A percentile compares a stretch with the other conserved stretches of the same genome.
These are phyloP conservation scores for Phytophthora megakarya DNA, from an alignment of 352 stramenopile species.

Conservation along the genomic window DNA sequence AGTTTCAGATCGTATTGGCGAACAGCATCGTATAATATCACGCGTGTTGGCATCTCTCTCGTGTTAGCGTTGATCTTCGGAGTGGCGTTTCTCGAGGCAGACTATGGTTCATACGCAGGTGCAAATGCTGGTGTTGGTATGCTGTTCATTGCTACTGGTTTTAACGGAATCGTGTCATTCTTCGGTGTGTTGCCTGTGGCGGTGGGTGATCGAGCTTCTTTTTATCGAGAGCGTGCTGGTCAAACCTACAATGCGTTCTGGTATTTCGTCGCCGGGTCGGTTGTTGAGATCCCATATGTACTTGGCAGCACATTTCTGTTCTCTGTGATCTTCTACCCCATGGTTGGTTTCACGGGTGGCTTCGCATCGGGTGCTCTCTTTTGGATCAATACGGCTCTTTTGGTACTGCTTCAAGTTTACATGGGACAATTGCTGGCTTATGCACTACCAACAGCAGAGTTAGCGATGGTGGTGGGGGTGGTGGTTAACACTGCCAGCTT, in stretches of 20 bases:
- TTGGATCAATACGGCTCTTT: slow-evolving; percentile 50
- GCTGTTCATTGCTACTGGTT: slow-evolving; percentile 85
- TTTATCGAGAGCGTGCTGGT: slow-evolving; percentile 63
- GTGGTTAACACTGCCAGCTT: slow-evolving; percentile 74
- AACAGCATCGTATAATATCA: slow-evolving; percentile 81
- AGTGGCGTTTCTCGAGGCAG: slow-evolving; percentile 61
- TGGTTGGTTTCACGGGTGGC: slow-evolving; percentile 55
- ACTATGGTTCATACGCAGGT: slow-evolving; percentile 54
- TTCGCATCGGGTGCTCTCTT: slow-evolving; percentile 38
- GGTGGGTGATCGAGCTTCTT: slow-evolving; percentile 81
- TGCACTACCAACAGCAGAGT: slow-evolving; percentile 43
- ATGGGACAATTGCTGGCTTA: slow-evolving; percentile 52
- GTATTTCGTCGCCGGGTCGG: slow-evolving; percentile 70
- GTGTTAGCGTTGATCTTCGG: slow-evolving; percentile 83
- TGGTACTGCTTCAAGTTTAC: slow-evolving; percentile 56
- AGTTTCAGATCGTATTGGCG: slow-evolving; percentile 50
- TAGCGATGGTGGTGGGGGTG: slow-evolving; percentile 49
- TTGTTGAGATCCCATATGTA: slow-evolving; percentile 80
- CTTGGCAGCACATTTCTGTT: slow-evolving; percentile 47
- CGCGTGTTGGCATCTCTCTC: slow-evolving; percentile 63
- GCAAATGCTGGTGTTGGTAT: slow-evolving; percentile 69
- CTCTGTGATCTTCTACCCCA: slow-evolving; percentile 57
- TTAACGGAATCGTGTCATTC: slow-evolving; percentile 86
- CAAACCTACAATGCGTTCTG: slow-evolving; percentile 82
- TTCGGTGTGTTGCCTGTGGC: slow-evolving; percentile 82